Base-by-base conservation (phyloP, 441 rosid genomes). In the Erodium trifolium region DNA sequence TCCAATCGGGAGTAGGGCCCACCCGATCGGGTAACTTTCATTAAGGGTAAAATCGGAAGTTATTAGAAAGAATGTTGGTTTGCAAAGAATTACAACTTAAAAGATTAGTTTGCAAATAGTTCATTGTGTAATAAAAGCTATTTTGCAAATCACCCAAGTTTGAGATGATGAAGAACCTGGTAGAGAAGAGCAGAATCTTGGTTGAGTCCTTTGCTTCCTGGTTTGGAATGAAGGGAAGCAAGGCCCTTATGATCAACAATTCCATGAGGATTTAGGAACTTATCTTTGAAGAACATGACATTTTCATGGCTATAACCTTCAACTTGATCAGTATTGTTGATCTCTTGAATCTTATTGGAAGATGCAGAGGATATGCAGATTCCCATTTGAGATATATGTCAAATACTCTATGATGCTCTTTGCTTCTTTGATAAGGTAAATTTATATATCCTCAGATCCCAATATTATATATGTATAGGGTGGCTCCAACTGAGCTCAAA, bases 181-280 rank as follows among this genome's bases (percentile, higher is more conserved):
- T 83, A 72, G 69, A 92, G 81, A 71, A 87, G 72, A 39, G 92
- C 92, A 70, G 98, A 78, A 73, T 92, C 98, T 78, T 92, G 98
- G 76, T 92, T 92, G 0, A 80, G 72, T 16, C 92, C 93, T 74
- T 88, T 92, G 80, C 84, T 84, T 69, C 98, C 93, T 31, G 77
- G 75, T 76, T 63, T 80, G 5, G 96, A 84, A 72, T 77, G 84
- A 43, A 88, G 82, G 29, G 89, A 90, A 14, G 87, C 86, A 51
- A 51, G 59, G 13, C 59, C 59, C 59, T 51, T 14, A n/a, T 51
- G 17, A 2, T 12, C 27, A 23, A 23, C 19, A 51, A 14, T 13
- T 16, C 59, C 59, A 51, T 51, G 17, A 14, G 5, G 17, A 9
- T 4, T 39, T 16, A 13, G 16, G 17, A 13, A 51, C 17, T 43